These are phyloP conservation scores for Fragilariopsis cylindrus DNA, from an alignment of 108 stramenopile species.

Conservation along the genomic window DNA sequence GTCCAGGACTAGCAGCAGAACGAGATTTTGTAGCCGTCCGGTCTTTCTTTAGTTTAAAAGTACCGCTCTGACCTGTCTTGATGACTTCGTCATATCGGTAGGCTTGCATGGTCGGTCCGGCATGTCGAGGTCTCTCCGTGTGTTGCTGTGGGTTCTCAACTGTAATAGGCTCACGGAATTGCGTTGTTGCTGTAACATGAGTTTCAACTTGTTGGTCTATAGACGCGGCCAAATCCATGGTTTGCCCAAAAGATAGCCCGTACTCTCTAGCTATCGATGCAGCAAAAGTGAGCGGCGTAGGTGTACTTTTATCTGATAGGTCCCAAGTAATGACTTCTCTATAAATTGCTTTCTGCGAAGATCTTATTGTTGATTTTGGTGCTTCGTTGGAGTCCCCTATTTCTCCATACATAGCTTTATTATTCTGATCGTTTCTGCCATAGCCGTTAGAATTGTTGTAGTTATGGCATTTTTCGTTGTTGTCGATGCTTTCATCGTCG, in stretches of 20 bases:
- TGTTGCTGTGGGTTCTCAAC: constrained; percentile 30
- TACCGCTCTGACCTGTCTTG: constrained; percentile 2
- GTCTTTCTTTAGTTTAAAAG: constrained; percentile 15
- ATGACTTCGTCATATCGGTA: constrained; percentile 30
- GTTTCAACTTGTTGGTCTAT: constrained; percentile 65
- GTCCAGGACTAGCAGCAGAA: not conserved
- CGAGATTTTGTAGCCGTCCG: not conserved
- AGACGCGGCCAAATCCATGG: constrained; percentile 57
- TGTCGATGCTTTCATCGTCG: constrained; percentile 26
- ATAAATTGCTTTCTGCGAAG: constrained; percentile 32
- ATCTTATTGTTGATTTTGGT: constrained; percentile 31
- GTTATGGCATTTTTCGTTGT: constrained; percentile 3
- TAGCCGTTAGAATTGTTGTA: too few species aligned
- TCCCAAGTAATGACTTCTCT: constrained; percentile 61
- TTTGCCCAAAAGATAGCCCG: constrained; percentile 63
- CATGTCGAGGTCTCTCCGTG: constrained; percentile 14
- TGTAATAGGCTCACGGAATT: constrained; percentile 47
- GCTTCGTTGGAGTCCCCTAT: not conserved
- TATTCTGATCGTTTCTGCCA: too few species aligned
- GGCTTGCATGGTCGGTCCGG: constrained; percentile 20
- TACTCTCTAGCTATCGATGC: constrained; percentile 54
- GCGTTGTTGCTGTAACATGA: constrained; percentile 30
- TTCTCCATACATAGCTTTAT: too few species aligned
- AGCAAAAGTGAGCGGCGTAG: constrained; percentile 61
- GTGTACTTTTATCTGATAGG: constrained; percentile 55